A percentile compares a stretch with the other conserved stretches of the same genome.
Conservation (phyloP, 1,284 basidiomycete species). For the Microbotryum silenes-acaulis region DNA sequence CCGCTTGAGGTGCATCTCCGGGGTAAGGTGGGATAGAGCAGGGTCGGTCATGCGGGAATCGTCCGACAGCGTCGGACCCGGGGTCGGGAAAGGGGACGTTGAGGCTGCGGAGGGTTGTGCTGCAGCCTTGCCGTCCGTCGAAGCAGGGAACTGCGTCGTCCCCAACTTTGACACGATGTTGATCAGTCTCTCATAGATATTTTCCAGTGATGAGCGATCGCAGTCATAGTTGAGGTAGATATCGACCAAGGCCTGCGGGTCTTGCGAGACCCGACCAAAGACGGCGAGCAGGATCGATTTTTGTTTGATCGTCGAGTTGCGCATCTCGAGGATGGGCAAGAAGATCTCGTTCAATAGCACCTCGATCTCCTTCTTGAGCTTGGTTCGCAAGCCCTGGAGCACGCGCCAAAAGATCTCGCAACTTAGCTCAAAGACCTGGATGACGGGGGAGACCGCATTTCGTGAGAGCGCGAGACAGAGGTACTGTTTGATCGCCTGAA, state of each 20-base stretch:
- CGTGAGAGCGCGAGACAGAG: slow-evolving; percentile 86
- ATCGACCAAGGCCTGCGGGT: slow-evolving; percentile 91
- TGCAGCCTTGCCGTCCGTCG: slow-evolving; percentile 43
- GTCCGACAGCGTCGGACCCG: slow-evolving; percentile 22
- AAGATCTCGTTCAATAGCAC: slow-evolving; percentile 98
- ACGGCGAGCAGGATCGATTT: slow-evolving; percentile 84
- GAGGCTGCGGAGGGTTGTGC: slow-evolving; percentile 43
- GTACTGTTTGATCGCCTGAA: slow-evolving; percentile 89
- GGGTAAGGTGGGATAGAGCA: slow-evolving; percentile 53
- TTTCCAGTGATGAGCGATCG: slow-evolving; percentile 81
- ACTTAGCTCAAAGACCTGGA: slow-evolving; percentile 94
- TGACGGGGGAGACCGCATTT: slow-evolving; percentile 90
- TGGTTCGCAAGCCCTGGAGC: slow-evolving; percentile 83
- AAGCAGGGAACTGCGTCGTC: slow-evolving; percentile 56
- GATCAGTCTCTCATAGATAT: slow-evolving; percentile 96
- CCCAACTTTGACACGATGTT: slow-evolving; percentile 89
- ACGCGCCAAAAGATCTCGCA: slow-evolving; percentile 99
- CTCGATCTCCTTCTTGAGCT: slow-evolving; percentile 99
- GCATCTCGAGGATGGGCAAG: slow-evolving; percentile 97
- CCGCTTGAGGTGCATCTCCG: slow-evolving; percentile 73
- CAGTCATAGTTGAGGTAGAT: slow-evolving; percentile 98
- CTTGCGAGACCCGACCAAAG: slow-evolving; percentile 71
- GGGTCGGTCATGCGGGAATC: slow-evolving; percentile 23
- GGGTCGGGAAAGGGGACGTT: slow-evolving; percentile 36
- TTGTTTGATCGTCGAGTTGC: slow-evolving; percentile 87